A percentile compares a stretch with the other conserved stretches of the same genome.
phyloP scores from a whole-genome alignment of 2,329 filamentous ascomycete species.

The Penicillium polonicum region DNA sequence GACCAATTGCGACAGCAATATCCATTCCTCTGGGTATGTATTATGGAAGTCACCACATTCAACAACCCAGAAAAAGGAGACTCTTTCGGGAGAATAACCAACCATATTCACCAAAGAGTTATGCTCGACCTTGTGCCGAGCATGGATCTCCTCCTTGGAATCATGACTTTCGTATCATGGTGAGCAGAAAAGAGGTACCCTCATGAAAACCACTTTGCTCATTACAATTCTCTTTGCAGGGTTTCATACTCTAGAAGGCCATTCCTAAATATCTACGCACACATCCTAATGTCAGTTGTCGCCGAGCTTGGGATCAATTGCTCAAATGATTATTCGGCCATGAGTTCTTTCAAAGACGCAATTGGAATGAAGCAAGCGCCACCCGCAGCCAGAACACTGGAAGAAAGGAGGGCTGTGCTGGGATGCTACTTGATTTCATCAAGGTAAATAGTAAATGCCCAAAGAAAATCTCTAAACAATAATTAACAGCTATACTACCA shows the following conservation, averaged over 20 bases:
- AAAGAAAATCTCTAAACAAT: background rate
- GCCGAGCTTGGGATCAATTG: constrained; percentile 26
- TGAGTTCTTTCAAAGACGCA: constrained; percentile 24
- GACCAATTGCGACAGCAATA: constrained; percentile 30
- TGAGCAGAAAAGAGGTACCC: constrained; percentile 2
- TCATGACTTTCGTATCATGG: constrained; percentile 25
- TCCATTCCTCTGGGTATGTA: constrained; percentile 43
- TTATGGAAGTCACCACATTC: constrained; percentile 35
- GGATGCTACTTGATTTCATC: constrained; percentile 49
- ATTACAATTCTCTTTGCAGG: constrained; percentile 12
- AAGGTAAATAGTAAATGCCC: constrained; percentile 33
- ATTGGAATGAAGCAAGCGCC: constrained; percentile 18
- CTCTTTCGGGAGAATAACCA: constrained; percentile 19
- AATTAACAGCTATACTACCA: constrained; percentile 19
- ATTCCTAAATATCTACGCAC: constrained; percentile 21
- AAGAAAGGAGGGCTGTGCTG: constrained; percentile 52
- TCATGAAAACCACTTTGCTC: background rate
- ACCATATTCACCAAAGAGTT: constrained; percentile 22
- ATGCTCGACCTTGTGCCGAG: constrained; percentile 19
- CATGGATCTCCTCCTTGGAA: constrained; percentile 24
- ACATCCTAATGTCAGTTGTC: constrained; percentile 26
- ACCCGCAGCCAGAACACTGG: constrained; percentile 42
- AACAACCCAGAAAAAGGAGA: constrained; percentile 12
- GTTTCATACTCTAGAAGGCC: constrained; percentile 22
- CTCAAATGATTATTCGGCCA: constrained; percentile 13